Evolutionary conservation across 495 filamentous ascomycete genomes (phyloP), one percentile per base, ranked within the genome.

Genomic region (Aspergillus baeticus): DNA sequence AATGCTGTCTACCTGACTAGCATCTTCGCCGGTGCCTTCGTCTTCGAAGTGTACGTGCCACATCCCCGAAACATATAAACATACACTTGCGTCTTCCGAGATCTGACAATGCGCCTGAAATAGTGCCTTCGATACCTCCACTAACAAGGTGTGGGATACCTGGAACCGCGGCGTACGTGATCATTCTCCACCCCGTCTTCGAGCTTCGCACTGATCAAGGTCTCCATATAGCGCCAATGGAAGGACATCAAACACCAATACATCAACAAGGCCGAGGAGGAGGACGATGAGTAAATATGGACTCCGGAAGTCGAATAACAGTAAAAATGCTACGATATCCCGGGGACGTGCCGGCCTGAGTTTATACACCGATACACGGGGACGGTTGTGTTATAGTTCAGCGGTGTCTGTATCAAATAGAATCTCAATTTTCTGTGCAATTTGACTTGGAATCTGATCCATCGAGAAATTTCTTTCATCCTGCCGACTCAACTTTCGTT

Each of bases 221-320:
- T 50, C 48, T 37, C 36, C 6, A 46, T 55, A 69, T 67, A 98
- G 90, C 91, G 94, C 62, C 95, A 98, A 93, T 99, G 95, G 95
- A 98, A 98, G 82, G 94, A 98, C 72, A 97, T 99, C 78, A 91
- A 94, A 71, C 74, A 84, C 69, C 86, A 82, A 68, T 99, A 97
- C 71, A 72, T 92, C 61, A 69, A 87, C 66, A 79, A 82, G 63
- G 65, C 64, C 10, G 78, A 78, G 57, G 87, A 91, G 61, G 81
- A 84, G 53, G 78, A 83, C 69, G 81, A 78, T 58, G 71, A 76
- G 51, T 73, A 78, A 69, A 68, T 56, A 50, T 33, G 18, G 53
- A 35, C 46, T 26, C n/a, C 21, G 35, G 43, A 43, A 46, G 43
- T 37, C 49, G 47, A 51, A 35, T 39, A 29, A 22, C 18, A 38